Percentiles rank a stretch among this genome's conserved stretches.
Conservation (phyloP, 2,329 filamentous ascomycete species). For the Cladosporium phlei region DNA sequence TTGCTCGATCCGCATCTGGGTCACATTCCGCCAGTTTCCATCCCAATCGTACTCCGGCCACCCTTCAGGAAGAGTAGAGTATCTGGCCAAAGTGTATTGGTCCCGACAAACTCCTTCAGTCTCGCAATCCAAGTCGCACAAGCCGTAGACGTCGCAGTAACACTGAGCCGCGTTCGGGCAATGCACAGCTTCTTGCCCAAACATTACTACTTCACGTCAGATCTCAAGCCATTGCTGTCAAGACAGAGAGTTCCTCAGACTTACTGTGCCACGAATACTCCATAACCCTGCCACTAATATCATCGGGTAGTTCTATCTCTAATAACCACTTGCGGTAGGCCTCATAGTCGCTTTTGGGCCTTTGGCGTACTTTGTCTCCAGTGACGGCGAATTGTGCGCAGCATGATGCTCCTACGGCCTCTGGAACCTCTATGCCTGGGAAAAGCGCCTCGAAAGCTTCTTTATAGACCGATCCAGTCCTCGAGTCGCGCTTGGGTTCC, state of each 20-base stretch:
- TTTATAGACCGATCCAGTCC: slow-evolving; percentile 47
- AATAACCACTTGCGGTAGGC: slow-evolving; percentile 47
- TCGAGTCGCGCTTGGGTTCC: slow-evolving; percentile 30
- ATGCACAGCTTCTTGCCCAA: slow-evolving; percentile 4
- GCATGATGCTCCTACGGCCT: slow-evolving; percentile 47
- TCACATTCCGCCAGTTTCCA: slow-evolving; percentile 27
- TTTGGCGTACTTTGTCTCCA: slow-evolving; percentile 41
- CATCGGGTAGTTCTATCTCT: slow-evolving; percentile 44
- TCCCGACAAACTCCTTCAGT: slow-evolving; percentile 48
- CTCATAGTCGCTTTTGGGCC: slow-evolving; percentile 46
- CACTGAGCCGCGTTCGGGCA: slow-evolving; percentile 59
- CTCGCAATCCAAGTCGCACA: slow-evolving; percentile 48
- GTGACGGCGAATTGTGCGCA: slow-evolving; percentile 54
- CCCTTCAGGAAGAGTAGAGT: slow-evolving; percentile 53
- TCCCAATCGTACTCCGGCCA: slow-evolving; percentile 59
- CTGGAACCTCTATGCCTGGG: slow-evolving; percentile 36
- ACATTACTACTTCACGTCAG: neutral
- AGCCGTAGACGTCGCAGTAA: slow-evolving; percentile 63
- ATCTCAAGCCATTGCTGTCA: too few relatives aligned
- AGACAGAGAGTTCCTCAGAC: slow-evolving; percentile 20
- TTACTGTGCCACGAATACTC: slow-evolving; percentile 57
- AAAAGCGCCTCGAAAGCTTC: slow-evolving; percentile 49
- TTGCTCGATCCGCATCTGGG: too few relatives aligned
- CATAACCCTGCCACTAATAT: slow-evolving; percentile 50
- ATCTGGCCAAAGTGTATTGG: slow-evolving; percentile 57